phyloP scores from a whole-genome alignment of 257 asterid genomes.

The Nyctanthes arbortristis region DNA sequence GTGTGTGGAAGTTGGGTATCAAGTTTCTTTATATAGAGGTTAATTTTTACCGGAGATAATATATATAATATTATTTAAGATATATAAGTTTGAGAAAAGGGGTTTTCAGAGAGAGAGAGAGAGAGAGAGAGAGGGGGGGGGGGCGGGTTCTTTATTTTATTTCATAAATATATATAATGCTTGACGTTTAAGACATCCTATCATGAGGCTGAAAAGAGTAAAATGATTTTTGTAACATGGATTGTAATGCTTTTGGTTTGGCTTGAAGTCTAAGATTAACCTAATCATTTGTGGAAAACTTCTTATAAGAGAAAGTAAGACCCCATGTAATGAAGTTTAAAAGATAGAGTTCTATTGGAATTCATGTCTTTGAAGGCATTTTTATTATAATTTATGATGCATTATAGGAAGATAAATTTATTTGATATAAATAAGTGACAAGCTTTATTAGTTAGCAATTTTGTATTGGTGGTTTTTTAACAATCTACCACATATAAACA shows the following conservation, averaged over 20 bases:
- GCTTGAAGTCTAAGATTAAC: constrained; percentile 32
- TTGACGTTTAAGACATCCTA: constrained; percentile 23
- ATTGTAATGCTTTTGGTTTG: not conserved
- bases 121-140: too few species aligned
- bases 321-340: too few species aligned
- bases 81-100: not conserved
- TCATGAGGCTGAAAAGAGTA: not conserved
- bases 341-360: not conserved
- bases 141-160: too few species aligned
- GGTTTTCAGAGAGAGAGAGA: not conserved
- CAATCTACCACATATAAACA: too few species aligned
- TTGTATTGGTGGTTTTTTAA: too few species aligned
- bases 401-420: too few species aligned
- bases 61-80: not conserved
- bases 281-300: constrained; percentile 5
- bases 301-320: not conserved
- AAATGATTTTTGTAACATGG: not conserved
- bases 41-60: not conserved
- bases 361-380: not conserved
- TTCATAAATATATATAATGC: not conserved
- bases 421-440: too few species aligned
- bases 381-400: too few species aligned
- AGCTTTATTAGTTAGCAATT: too few species aligned
- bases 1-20: not conserved
- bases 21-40: not conserved